A percentile compares a stretch with the other conserved stretches of the same genome.
Evolutionary conservation across 345 rosid genomes (phyloP).

Genomic region (Raphanus sativus): DNA sequence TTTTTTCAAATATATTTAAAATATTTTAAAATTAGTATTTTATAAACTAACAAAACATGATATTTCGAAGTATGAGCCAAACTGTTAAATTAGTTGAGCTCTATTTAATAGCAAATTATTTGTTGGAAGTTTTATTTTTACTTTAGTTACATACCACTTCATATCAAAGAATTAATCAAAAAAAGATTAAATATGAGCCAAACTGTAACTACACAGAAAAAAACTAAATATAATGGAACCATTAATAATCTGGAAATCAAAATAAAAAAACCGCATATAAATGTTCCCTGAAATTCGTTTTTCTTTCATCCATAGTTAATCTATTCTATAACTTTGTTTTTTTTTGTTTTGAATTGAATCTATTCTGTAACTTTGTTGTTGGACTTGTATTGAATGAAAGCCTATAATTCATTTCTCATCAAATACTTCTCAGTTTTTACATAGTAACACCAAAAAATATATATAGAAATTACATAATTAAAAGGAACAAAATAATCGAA

Average conservation of each 20-base stretch:
- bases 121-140: no score
- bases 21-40: no score
- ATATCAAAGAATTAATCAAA: not conserved
- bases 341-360: no score
- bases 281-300: not conserved
- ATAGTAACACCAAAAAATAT: not conserved
- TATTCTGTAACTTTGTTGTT: no score
- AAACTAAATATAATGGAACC: not conserved
- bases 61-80: not conserved
- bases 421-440: not conserved
- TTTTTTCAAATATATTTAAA: not conserved
- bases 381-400: not conserved
- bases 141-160: not conserved
- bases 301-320: no score
- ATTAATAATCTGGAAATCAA: not conserved
- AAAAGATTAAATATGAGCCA: not conserved
- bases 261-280: not conserved
- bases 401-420: not conserved
- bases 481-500: no score
- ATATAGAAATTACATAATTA: no score
- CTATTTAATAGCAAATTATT: not conserved
- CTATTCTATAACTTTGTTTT: not conserved
- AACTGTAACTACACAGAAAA: not conserved
- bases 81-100: not conserved
- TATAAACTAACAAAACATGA: not conserved